phyloP scores from a whole-genome alignment of 148 eudicot species.

The Pouteria glomerata region DNA sequence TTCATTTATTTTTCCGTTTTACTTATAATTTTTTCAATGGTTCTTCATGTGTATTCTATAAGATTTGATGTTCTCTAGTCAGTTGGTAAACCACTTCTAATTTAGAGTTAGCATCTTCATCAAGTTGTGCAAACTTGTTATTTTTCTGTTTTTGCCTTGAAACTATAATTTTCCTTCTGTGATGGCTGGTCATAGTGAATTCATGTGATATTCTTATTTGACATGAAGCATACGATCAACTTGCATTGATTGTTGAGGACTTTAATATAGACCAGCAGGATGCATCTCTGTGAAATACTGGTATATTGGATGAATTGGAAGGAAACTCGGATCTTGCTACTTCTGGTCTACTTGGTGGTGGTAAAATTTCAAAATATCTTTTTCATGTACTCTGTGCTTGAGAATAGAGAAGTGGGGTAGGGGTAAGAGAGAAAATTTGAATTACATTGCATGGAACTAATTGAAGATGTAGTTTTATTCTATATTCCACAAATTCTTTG shows the following conservation, averaged over 20 bases:
- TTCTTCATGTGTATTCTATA: background rate
- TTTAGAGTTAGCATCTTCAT: background rate
- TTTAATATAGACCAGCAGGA: background rate
- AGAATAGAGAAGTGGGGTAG: background rate
- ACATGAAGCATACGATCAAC: background rate
- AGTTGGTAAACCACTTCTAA: no score
- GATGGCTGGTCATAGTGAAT: background rate
- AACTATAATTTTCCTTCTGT: background rate
- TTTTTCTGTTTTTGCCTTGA: background rate
- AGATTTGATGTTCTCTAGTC: background rate
- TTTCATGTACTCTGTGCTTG: background rate
- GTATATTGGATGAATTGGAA: background rate
- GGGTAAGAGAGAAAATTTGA: background rate
- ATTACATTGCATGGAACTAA: background rate
- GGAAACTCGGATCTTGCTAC: background rate
- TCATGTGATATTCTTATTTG: background rate
- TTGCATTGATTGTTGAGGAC: background rate
- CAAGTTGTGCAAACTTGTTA: background rate
- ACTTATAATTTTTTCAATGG: background rate
- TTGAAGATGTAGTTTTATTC: background rate
- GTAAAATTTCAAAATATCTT: background rate
- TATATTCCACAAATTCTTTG: background rate
- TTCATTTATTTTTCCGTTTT: background rate
- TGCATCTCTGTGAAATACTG: background rate
- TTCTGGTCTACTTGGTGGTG: background rate